Evolutionary conservation across 129 eudicot genomes (phyloP).

Genomic region (Flaveria bidentis): DNA sequence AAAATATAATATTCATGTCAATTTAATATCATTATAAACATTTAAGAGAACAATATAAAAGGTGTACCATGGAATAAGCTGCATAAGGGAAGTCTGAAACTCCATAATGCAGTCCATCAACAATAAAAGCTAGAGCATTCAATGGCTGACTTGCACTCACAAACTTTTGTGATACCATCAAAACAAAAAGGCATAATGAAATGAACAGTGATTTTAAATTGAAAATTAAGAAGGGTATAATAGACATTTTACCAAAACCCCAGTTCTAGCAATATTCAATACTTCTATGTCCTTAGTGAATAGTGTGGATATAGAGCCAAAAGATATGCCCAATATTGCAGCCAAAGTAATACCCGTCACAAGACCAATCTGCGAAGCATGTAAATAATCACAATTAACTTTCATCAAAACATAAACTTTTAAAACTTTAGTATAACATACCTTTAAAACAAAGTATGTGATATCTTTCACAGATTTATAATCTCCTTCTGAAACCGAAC

Average conservation of each 20-base stretch:
- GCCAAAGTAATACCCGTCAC: conserved; percentile 66
- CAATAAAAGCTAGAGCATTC: conserved; percentile 85
- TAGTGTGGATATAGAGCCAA: conserved; percentile 61
- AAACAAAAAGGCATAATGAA: conserved; percentile 10
- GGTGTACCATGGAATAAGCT: conserved; percentile 78
- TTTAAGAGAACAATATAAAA: not conserved
- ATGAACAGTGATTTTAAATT: not conserved
- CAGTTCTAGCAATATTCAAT: conserved; percentile 57
- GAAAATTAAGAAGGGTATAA: conserved; percentile 12
- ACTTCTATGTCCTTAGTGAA: conserved; percentile 77
- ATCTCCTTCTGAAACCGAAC: conserved; percentile 71
- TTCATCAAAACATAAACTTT: not conserved
- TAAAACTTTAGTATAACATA: conserved; percentile 14
- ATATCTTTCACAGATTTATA: conserved; percentile 71
- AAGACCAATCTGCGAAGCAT: conserved; percentile 66
- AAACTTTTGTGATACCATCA: conserved; percentile 50
- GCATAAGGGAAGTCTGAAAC: conserved; percentile 93
- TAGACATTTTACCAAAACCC: conserved; percentile 57
- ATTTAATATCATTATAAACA: not conserved
- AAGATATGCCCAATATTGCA: conserved; percentile 62
- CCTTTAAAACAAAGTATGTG: conserved; percentile 70
- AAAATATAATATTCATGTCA: not conserved
- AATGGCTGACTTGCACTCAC: conserved; percentile 88
- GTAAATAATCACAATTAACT: conserved; percentile 4
- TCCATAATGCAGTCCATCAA: conserved; percentile 93